Evolutionary conservation across 805 yeast species (phyloP).

Genomic region (Kuraishia cidri): DNA sequence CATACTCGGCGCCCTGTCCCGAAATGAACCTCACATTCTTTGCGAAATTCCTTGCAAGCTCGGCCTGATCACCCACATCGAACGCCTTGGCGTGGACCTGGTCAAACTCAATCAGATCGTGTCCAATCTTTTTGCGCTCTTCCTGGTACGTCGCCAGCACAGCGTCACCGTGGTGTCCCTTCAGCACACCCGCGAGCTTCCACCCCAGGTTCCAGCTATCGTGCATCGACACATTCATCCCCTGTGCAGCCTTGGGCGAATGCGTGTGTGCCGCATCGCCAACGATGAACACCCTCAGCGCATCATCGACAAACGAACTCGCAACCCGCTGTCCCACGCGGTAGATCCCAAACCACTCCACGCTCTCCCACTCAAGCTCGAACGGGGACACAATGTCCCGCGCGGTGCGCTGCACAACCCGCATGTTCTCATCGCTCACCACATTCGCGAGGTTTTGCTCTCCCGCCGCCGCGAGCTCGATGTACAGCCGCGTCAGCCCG

Average conservation of each 20-base stretch:
- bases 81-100: constrained; percentile 24
- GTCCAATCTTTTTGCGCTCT: constrained; percentile 20
- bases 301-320: constrained; percentile 7
- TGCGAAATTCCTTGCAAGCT: constrained; percentile 7
- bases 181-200: constrained; percentile 22
- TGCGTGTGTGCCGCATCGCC: constrained; percentile 24
- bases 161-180: constrained; percentile 12
- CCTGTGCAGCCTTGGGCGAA: constrained; percentile 25
- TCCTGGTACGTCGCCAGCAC: constrained; percentile 19
- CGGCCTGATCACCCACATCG: constrained; percentile 10
- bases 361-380: constrained; percentile 14
- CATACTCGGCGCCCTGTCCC: constrained; percentile 13
- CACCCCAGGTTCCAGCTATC: constrained; percentile 20
- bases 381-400: constrained; percentile 13
- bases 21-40: constrained; percentile 10
- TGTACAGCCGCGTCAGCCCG: constrained; percentile 20
- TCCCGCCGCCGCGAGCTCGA: constrained; percentile 14
- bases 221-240: constrained; percentile 21
- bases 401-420: constrained; percentile 13
- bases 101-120: constrained; percentile 23
- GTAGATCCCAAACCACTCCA: constrained; percentile 22
- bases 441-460: constrained; percentile 4
- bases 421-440: constrained; percentile 8
- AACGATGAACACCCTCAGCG: constrained; percentile 16
- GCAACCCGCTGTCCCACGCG: constrained; percentile 23